Evolutionary conservation across 2,329 filamentous ascomycete genomes (phyloP), one percentile per base, ranked within the genome.

Genomic region (Penicillium sp.): DNA sequence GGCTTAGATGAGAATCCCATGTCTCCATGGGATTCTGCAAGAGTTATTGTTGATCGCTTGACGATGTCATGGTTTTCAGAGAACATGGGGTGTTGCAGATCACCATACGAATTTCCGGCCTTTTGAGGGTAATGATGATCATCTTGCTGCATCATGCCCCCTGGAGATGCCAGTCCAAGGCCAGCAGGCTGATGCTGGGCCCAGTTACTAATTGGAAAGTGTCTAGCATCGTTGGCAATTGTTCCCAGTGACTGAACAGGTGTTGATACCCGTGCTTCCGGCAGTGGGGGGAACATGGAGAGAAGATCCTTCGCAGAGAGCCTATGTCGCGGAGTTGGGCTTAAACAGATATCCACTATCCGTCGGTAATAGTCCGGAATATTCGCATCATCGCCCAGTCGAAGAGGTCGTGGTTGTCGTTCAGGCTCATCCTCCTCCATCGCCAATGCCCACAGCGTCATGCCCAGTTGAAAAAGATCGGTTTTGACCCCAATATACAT

Each of bases 401-500:
- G 69, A 57, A 96, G 75, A 0, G 92, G 92, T 20, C 90, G 84
- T 40, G 82, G 83, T 57, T 89, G 86, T 20, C 84, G 81, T 71
- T 97, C 94, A 1, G 94, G 94, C 67, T 97, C 93, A 67, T 97
- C 93, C 54, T 92, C 85, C 63, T 93, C 85, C 69, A 88, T 89
- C 1, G 91, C 93, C 44, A 99, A 78, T 22, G 90, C 91, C 91
- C 93, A 99, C 3, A 99, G 78, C 2, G 96, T 92, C 94, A 99
- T 99, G 5, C 94, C 94, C 5, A 97, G 82, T 74, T 99, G 94
- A 68, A 89, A 99, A 1, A 99, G 80, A 74, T 99, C 94, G 0
- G 93, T 96, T 75, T 99, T 99, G 70, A 97, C 92, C 13, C 94
- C 93, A 70, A 99, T 97, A 69, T 96, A 97, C 88, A 97, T 96